phyloP scores from a whole-genome alignment of 805 yeast genomes.

The Cyberlindnera samutprakarnensis region DNA sequence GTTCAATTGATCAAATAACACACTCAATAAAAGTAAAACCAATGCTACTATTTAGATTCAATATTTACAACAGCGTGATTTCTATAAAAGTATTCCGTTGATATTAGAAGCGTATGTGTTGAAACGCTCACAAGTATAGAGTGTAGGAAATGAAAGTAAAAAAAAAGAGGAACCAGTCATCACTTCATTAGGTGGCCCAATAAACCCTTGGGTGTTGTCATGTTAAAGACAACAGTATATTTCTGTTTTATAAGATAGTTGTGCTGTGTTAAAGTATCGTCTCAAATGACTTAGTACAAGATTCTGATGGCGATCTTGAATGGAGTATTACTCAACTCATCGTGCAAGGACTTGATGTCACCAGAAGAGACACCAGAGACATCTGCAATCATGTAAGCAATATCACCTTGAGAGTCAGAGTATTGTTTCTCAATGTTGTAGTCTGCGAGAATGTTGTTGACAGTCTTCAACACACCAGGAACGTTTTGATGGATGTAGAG shows the following conservation, averaged over 20 bases:
- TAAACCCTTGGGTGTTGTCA: background rate
- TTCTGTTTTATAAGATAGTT: slow-evolving; percentile 12
- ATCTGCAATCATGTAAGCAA: slow-evolving; percentile 98
- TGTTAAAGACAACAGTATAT: background rate
- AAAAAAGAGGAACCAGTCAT: background rate
- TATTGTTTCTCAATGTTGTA: slow-evolving; percentile 97
- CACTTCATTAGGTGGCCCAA: slow-evolving; percentile 1
- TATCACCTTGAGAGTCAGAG: slow-evolving; percentile 93
- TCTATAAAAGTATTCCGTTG: too few species aligned
- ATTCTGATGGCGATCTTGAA: slow-evolving; percentile 88
- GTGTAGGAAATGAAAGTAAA: too few species aligned
- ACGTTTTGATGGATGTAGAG: slow-evolving; percentile 95
- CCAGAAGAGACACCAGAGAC: slow-evolving; percentile 75
- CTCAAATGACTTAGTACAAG: slow-evolving; percentile 47
- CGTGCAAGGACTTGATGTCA: slow-evolving; percentile 79
- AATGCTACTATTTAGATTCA: too few species aligned
- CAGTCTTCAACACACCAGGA: slow-evolving; percentile 97
- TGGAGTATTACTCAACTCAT: slow-evolving; percentile 81
- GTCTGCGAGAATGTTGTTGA: slow-evolving; percentile 87
- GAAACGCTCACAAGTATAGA: too few species aligned
- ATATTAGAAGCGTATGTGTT: too few species aligned
- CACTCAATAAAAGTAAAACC: too few species aligned
- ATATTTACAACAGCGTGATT: too few species aligned
- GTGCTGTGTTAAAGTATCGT: slow-evolving; percentile 2
- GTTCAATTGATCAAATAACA: too few species aligned